Conservation (phyloP, 208 protist species). For the Acanthamoeba lenticulata region DNA sequence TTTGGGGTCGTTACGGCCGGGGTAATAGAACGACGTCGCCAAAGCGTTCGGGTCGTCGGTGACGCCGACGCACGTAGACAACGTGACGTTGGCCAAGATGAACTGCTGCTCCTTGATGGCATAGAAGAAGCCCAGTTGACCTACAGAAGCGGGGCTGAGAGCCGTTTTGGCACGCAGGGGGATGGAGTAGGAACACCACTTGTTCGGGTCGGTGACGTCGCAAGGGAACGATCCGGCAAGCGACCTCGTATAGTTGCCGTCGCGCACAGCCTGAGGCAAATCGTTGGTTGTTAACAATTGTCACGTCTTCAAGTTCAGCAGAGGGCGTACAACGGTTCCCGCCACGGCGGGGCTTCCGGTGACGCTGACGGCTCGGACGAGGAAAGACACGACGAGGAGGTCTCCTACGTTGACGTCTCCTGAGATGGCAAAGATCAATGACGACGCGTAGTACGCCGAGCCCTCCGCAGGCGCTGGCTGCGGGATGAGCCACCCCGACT, state of each 20-base stretch:
- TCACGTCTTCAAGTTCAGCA: neutral
- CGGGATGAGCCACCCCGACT: neutral
- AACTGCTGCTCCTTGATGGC: neutral
- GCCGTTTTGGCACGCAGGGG: neutral
- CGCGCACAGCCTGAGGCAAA: neutral
- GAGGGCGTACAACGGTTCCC: neutral
- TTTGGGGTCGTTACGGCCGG: neutral
- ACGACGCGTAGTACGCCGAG: neutral
- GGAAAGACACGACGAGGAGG: neutral
- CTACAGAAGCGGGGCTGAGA: neutral
- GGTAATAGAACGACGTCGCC: neutral
- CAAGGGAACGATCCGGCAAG: neutral
- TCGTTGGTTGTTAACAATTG: neutral
- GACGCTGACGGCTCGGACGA: neutral
- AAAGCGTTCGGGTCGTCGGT: neutral
- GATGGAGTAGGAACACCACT: neutral
- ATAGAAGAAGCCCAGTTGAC: neutral
- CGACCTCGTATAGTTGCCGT: neutral
- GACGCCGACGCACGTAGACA: neutral
- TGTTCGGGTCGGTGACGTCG: neutral
- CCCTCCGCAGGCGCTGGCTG: neutral
- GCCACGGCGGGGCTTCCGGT: neutral
- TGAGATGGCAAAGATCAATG: neutral
- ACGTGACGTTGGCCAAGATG: neutral
- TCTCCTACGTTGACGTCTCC: neutral